A percentile compares a stretch with the other conserved stretches of the same genome.
phyloP scores from a whole-genome alignment of 164 flowering plant species.

The Euptelea pleiosperma region DNA sequence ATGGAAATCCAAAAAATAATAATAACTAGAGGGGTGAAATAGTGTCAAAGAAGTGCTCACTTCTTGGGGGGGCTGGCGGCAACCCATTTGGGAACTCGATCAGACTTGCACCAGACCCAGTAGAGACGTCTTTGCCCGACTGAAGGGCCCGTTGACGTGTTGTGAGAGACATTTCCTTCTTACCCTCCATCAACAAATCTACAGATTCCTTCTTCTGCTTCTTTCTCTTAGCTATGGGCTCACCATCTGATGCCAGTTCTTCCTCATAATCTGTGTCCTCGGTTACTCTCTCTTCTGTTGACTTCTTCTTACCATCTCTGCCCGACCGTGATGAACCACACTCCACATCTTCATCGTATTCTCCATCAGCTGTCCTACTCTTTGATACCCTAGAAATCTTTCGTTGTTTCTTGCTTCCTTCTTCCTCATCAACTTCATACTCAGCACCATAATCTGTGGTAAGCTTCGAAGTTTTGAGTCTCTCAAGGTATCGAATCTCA shows the following conservation, averaged over 20 bases:
- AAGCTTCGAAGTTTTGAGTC: conserved; percentile 51
- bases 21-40: not conserved
- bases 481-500: conserved; percentile 85
- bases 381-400: conserved; percentile 45
- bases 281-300: conserved; percentile 38
- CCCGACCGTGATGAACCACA: conserved; percentile 23
- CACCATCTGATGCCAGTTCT: conserved; percentile 48
- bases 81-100: conserved; percentile 92
- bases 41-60: conserved; percentile 41
- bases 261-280: conserved; percentile 66
- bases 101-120: conserved; percentile 38
- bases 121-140: conserved; percentile 63
- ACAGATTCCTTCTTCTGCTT: conserved; percentile 56
- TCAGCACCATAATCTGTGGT: conserved; percentile 19
- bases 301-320: conserved; percentile 49
- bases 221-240: conserved; percentile 40
- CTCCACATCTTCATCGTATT: conserved; percentile 13
- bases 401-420: conserved; percentile 41
- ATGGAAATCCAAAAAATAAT: not conserved
- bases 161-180: conserved; percentile 72
- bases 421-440: conserved; percentile 45
- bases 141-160: conserved; percentile 93
- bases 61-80: conserved; percentile 83
- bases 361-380: conserved; percentile 19
- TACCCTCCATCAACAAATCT: conserved; percentile 49